phyloP scores from a whole-genome alignment of 2,329 filamentous ascomycete genomes.

The Stachybotrys chlorohalonatus region DNA sequence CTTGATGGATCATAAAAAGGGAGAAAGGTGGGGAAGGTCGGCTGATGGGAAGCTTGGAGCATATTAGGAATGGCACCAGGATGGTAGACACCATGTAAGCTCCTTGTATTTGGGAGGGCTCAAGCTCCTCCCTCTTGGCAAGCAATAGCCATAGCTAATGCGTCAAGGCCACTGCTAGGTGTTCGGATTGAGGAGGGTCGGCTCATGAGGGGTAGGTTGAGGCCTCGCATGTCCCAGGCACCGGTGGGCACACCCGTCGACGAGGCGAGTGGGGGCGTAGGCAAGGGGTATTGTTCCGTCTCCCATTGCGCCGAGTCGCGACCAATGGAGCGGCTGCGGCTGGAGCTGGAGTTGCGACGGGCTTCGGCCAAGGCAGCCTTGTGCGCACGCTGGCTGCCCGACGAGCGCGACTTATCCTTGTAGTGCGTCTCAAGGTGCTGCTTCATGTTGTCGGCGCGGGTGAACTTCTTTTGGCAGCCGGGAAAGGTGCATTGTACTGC shows the following conservation, averaged over 20 bases:
- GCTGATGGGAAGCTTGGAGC: not conserved
- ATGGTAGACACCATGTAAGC: no score
- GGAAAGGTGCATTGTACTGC: constrained; percentile 58
- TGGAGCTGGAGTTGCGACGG: constrained; percentile 21
- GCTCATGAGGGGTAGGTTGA: constrained; percentile 34
- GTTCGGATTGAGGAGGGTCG: constrained; percentile 32
- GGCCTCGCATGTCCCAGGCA: constrained; percentile 37
- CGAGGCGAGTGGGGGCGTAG: constrained; percentile 26
- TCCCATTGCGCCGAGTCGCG: constrained; percentile 26
- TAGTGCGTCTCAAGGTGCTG: constrained; percentile 73
- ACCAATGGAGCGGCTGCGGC: constrained; percentile 20
- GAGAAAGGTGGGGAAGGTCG: not conserved
- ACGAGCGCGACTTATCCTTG: constrained; percentile 47
- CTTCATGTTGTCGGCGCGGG: constrained; percentile 80
- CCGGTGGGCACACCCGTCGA: constrained; percentile 19
- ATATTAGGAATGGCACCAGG: not conserved
- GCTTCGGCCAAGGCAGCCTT: constrained; percentile 21
- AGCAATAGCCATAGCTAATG: constrained; percentile 44
- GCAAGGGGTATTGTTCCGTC: constrained; percentile 28
- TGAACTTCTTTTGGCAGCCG: constrained; percentile 72
- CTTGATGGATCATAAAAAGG: not conserved
- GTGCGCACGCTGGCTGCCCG: constrained; percentile 22
- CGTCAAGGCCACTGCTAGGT: constrained; percentile 45
- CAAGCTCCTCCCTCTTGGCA: constrained; percentile 33
- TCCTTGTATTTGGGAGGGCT: not conserved